These are phyloP conservation scores for Neltuma alba DNA, from an alignment of 306 rosid species.

Conservation along the genomic window DNA sequence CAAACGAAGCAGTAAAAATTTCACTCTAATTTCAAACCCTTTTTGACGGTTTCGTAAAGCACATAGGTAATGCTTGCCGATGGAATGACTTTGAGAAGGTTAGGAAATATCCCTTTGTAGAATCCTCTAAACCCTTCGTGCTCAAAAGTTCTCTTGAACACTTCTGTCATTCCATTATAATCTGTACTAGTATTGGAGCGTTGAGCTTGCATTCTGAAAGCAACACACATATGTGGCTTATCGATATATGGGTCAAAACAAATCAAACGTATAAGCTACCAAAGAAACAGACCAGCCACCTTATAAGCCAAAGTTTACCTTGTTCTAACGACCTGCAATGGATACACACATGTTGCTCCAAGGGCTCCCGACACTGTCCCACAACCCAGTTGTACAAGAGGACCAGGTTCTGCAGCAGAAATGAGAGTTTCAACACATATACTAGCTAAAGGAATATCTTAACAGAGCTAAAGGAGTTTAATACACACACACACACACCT, in stretches of 20 bases:
- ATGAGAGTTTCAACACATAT: slow-evolving; percentile 23
- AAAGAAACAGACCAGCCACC: not conserved
- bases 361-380: slow-evolving; percentile 77
- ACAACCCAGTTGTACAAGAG: slow-evolving; percentile 73
- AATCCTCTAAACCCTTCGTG: slow-evolving; percentile 66
- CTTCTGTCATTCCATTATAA: slow-evolving; percentile 68
- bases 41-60: slow-evolving; percentile 82
- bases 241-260: not conserved
- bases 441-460: slow-evolving; percentile 23
- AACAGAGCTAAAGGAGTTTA: slow-evolving; percentile 1
- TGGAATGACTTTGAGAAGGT: slow-evolving; percentile 91
- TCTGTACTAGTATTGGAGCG: slow-evolving; percentile 34
- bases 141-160: slow-evolving; percentile 64
- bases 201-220: slow-evolving; percentile 76
- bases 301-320: slow-evolving; percentile 45
- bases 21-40: slow-evolving; percentile 75
- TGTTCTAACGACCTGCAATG: slow-evolving; percentile 77
- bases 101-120: slow-evolving; percentile 90
- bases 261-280: not conserved
- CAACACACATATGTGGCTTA: not conserved
- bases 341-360: slow-evolving; percentile 83
- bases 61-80: slow-evolving; percentile 91
- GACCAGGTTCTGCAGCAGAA: slow-evolving; percentile 61
- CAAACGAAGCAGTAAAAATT: slow-evolving; percentile 27
- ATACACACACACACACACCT: slow-evolving; percentile 38